These are phyloP conservation scores for Erodium moschatum DNA, from an alignment of 441 rosid species.

Conservation along the genomic window DNA sequence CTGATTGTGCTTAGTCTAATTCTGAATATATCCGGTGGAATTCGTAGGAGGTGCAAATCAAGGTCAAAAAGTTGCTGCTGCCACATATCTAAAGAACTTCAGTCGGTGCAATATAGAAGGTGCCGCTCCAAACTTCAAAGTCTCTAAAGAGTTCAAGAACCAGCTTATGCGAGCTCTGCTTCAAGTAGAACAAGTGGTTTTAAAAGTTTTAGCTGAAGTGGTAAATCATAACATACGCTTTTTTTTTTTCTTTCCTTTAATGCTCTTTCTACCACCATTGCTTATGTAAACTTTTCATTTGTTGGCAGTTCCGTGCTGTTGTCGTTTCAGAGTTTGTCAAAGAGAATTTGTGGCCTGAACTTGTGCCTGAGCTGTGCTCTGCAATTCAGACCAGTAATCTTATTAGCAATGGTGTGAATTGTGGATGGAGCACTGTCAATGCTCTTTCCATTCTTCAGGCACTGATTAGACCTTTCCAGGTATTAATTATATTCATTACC, in stretches of 20 bases:
- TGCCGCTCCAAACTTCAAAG: slow-evolving; percentile 31
- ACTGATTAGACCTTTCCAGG: slow-evolving; percentile 76
- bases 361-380: slow-evolving; percentile 49
- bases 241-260: not conserved
- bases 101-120: slow-evolving; percentile 38
- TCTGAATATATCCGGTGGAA: not conserved
- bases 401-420: slow-evolving; percentile 26
- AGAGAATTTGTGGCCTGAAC: slow-evolving; percentile 70
- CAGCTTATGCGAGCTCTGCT: slow-evolving; percentile 61
- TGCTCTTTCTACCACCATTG: not conserved
- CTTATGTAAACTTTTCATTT: slow-evolving; percentile 5
- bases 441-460: slow-evolving; percentile 51
- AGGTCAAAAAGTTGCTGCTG: slow-evolving; percentile 68
- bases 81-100: slow-evolving; percentile 69
- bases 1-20: not conserved
- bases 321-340: slow-evolving; percentile 55
- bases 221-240: slow-evolving; percentile 26
- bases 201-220: slow-evolving; percentile 70
- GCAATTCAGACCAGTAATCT: slow-evolving; percentile 58
- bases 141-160: slow-evolving; percentile 63
- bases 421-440: slow-evolving; percentile 50
- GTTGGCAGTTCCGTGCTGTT: slow-evolving; percentile 53
- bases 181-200: slow-evolving; percentile 44
- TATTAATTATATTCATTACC: slow-evolving; percentile 17
- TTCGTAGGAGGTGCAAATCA: slow-evolving; percentile 47